Percentiles rank a stretch among this genome's conserved stretches.
Evolutionary conservation across 345 rosid species (phyloP).

Genomic region (Brassica juncea): DNA sequence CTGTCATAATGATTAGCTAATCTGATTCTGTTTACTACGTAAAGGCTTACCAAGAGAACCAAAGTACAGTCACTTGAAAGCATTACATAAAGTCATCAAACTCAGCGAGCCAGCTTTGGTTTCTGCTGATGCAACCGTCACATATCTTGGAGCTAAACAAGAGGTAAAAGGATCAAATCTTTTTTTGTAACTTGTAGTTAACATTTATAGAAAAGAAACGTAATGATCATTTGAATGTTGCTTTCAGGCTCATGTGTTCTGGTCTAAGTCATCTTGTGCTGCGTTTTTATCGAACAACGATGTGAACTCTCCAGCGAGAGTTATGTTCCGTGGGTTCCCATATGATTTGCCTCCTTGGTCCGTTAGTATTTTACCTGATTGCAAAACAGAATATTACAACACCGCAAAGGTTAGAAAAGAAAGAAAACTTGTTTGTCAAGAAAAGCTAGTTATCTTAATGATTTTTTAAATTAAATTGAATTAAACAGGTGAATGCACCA

Average conservation of each 20-base stretch:
- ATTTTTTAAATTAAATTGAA: conserved; percentile 18
- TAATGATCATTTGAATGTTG: conserved; percentile 6
- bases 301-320: conserved; percentile 48
- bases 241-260: conserved; percentile 71
- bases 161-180: conserved; percentile 48
- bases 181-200: background rate
- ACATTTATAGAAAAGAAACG: background rate
- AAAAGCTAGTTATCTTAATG: background rate
- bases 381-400: conserved; percentile 78
- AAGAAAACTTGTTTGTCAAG: background rate
- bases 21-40: background rate
- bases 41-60: conserved; percentile 75
- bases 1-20: conserved; percentile 3
- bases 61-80: conserved; percentile 90
- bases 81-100: conserved; percentile 82
- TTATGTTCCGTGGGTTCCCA: conserved; percentile 56
- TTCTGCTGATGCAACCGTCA: conserved; percentile 57
- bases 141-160: conserved; percentile 67
- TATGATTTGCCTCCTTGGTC: conserved; percentile 92
- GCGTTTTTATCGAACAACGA: conserved; percentile 89
- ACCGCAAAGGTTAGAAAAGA: conserved; percentile 66
- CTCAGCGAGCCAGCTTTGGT: conserved; percentile 78
- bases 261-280: conserved; percentile 64
- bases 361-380: conserved; percentile 85
- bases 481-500: conserved; percentile 47